Conservation (phyloP, 1,284 basidiomycete genomes). For the Omphalotus olearius region DNA sequence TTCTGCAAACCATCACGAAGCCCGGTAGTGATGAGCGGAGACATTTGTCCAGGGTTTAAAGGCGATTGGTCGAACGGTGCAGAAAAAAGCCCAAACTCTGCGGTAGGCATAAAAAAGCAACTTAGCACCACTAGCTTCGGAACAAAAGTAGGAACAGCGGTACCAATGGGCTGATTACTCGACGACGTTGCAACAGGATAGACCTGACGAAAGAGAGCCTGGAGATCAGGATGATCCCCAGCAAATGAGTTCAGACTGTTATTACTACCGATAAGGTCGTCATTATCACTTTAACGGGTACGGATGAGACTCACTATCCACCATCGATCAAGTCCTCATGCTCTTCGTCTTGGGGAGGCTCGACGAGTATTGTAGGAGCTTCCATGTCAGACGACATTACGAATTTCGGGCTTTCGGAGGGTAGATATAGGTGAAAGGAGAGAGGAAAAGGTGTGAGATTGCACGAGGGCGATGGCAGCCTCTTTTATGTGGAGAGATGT, state of each 20-base stretch:
- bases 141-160: neutral
- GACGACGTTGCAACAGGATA: constrained; percentile 4
- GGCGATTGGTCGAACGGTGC: constrained; percentile 7
- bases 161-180: constrained; percentile 2
- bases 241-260: constrained; percentile 9
- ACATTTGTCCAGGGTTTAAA: constrained; percentile 3
- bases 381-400: constrained; percentile 9
- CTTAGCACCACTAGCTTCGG: neutral
- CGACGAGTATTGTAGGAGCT: constrained; percentile 14
- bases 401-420: neutral
- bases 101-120: neutral
- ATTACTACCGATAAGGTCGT: constrained; percentile 11
- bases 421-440: neutral
- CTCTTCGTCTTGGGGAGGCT: constrained; percentile 13
- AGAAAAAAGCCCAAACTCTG: constrained; percentile 11
- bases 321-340: constrained; percentile 13
- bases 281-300: neutral
- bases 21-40: constrained; percentile 12
- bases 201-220: constrained; percentile 5
- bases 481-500: no score
- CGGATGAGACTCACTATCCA: constrained; percentile 7
- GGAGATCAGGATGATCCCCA: constrained; percentile 1
- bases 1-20: constrained; percentile 12
- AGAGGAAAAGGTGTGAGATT: constrained; percentile 3
- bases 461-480: neutral